Evolutionary conservation across 2,329 filamentous ascomycete genomes (phyloP), one percentile per base, ranked within the genome.

Genomic region (Pseudogymnoascus pannorum): DNA sequence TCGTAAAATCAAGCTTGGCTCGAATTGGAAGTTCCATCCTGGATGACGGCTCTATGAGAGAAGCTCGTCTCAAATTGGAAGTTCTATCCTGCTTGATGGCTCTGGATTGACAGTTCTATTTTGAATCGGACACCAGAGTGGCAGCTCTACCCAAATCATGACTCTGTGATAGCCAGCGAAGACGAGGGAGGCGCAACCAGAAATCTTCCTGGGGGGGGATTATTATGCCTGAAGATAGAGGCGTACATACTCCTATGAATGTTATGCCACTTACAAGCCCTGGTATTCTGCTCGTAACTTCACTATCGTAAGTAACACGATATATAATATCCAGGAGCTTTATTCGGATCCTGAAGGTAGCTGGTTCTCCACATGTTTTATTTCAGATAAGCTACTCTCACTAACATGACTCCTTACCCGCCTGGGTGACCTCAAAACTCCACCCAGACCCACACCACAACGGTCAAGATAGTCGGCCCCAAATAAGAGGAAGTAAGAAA

Each of bases 21-120:
- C 44, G n/a, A 54, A 31, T 3, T 12, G 44, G 44, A 54, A 54
- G 44, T 54, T 54, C 44, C 31, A 54, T 54, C 44, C 44, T 31
- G 26, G 24, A 54, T 54, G 44, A 54, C n/a, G 9, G 24, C 24
- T 31, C n/a, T 31, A 18, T n/a, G 5, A 16, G n/a, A 11, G 4
- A 11, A 26, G 44, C 44, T 54, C 18, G 44, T 18, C 44, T 54
- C 44, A 5, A 54, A 54, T 31, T 8, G 31, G 44, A 29, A 54
- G 24, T 54, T 54, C 24, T 54, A 54, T 54, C 44, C 44, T 12
- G 26, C 24, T 16, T 54, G 24, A 31, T 54, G 6, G n/a, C 44
- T 18, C 14, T 31, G 4, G 24, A 11, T 18, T 31, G 44, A 3
- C n/a, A 31, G 44, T 12, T 31, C n/a, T 54, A 54, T 54, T 31